Base-by-base conservation (phyloP, 306 rosid species). In the Canavalia ensiformis region DNA sequence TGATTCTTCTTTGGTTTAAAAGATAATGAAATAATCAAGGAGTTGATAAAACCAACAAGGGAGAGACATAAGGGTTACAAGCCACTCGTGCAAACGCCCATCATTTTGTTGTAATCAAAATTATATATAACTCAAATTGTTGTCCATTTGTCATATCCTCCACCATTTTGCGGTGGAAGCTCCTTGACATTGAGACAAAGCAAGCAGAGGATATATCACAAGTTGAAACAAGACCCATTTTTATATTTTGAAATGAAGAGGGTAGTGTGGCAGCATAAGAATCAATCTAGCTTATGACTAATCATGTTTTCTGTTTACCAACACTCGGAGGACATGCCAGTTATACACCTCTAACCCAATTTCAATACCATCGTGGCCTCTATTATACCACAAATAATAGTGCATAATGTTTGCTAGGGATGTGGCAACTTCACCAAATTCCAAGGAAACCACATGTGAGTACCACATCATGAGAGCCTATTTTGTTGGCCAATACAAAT, bases 201-300 rank as follows among this genome's bases (percentile, higher is more conserved):
- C 58, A 84, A 77, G 62, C 60, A 79, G 2, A 31, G 68, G 51
- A 77, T 77, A 76, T 47, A 25, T 34, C 30, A 64, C 6, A 31
- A 71, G 3, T 39, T 52, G 12, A 55, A 73, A 18, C 68, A 64
- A 31, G 18, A 25, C 2, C 2, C 77, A 47, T 33, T 68, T 46
- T 68, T 52, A 69, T 56, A 57, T 25, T 46, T 59, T 7, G 9
- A 49, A 71, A 60, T 8, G 30, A 77, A 45, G 56, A 54, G 49
- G 81, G 73, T 51, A 77, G 81, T 76, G 89, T 85, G 88, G 86
- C 89, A 69, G 50, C 60, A 73, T 9, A 60, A 81, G 89, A 86
- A 81, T 87, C 89, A 82, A 64, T 46, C 37, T 62, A 5, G 76
- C 18, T 75, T 76, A 78, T 82, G 91, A 72, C 78, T 80, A 62